A percentile compares a stretch with the other conserved stretches of the same genome.
phyloP scores from a whole-genome alignment of 495 filamentous ascomycete species.

The Aspergillus kassunensis region DNA sequence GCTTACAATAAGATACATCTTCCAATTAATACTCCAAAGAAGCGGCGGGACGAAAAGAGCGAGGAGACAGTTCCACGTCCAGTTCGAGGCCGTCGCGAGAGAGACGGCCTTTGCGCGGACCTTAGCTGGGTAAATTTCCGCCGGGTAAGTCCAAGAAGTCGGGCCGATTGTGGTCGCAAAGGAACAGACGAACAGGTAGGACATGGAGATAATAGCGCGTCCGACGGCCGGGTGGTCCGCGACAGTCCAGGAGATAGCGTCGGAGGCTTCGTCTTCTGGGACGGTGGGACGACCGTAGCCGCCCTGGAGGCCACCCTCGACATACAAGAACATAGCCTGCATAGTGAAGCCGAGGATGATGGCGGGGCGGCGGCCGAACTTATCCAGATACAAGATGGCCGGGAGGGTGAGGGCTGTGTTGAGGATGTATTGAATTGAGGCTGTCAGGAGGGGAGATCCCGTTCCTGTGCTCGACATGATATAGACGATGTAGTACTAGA shows the following conservation, averaged over 20 bases:
- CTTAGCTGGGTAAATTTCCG: slow-evolving; percentile 63
- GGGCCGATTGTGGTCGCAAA: slow-evolving; percentile 49
- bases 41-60: slow-evolving; percentile 16
- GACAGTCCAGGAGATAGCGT: slow-evolving; percentile 55
- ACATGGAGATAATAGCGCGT: slow-evolving; percentile 58
- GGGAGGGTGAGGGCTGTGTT: slow-evolving; percentile 64
- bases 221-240: slow-evolving; percentile 39
- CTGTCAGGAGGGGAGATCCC: slow-evolving; percentile 59
- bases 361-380: slow-evolving; percentile 48
- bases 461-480: slow-evolving; percentile 61
- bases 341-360: slow-evolving; percentile 47
- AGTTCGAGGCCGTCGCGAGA: slow-evolving; percentile 61
- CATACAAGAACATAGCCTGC: slow-evolving; percentile 50
- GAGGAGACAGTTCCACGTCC: slow-evolving; percentile 49
- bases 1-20: slow-evolving; percentile 24
- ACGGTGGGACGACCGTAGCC: slow-evolving; percentile 52
- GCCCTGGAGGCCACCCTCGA: slow-evolving; percentile 56
- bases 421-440: slow-evolving; percentile 76
- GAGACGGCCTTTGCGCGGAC: slow-evolving; percentile 65
- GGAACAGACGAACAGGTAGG: slow-evolving; percentile 62
- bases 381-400: slow-evolving; percentile 55
- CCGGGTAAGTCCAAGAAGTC: slow-evolving; percentile 58
- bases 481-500: slow-evolving; percentile 58
- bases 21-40: slow-evolving; percentile 22
- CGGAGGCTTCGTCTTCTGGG: slow-evolving; percentile 29